Evolutionary conservation across 768 basidiomycete genomes (phyloP).

Genomic region (Naganishia antarctica): DNA sequence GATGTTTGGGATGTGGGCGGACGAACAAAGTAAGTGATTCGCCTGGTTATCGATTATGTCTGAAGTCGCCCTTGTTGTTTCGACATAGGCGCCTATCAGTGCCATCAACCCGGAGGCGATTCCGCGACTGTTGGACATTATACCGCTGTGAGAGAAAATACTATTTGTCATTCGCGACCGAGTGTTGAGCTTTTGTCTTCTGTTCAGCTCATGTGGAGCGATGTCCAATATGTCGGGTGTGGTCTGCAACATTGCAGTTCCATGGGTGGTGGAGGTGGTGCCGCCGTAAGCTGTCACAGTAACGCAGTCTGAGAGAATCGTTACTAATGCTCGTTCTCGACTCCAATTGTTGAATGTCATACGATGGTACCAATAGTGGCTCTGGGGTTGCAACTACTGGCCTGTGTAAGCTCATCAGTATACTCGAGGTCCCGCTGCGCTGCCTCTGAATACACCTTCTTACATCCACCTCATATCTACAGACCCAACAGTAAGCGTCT

Average conservation of each 20-base stretch:
- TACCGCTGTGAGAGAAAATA: background rate
- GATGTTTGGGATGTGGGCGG: background rate
- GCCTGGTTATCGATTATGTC: background rate
- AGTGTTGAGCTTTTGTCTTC: background rate
- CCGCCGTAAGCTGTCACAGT: background rate
- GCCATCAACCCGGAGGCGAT: no score
- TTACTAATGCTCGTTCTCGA: background rate
- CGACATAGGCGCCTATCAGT: background rate
- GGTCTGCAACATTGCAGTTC: background rate
- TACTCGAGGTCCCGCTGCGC: background rate
- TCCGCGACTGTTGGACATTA: background rate
- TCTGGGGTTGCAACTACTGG: conserved; percentile 16
- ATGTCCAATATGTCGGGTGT: conserved; percentile 8
- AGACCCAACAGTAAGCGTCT: conserved; percentile 5
- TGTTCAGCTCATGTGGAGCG: conserved; percentile 10
- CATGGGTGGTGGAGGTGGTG: background rate
- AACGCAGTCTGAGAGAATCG: background rate
- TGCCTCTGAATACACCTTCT: background rate
- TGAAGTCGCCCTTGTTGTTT: no score
- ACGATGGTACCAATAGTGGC: background rate
- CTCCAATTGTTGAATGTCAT: background rate
- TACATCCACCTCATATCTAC: background rate
- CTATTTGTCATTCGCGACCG: background rate
- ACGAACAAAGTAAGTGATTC: background rate
- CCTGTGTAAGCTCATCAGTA: background rate